Evolutionary conservation across 164 flowering plant species (phyloP), one percentile per base, ranked within the genome.

Genomic region (Liriodendron chinense): DNA sequence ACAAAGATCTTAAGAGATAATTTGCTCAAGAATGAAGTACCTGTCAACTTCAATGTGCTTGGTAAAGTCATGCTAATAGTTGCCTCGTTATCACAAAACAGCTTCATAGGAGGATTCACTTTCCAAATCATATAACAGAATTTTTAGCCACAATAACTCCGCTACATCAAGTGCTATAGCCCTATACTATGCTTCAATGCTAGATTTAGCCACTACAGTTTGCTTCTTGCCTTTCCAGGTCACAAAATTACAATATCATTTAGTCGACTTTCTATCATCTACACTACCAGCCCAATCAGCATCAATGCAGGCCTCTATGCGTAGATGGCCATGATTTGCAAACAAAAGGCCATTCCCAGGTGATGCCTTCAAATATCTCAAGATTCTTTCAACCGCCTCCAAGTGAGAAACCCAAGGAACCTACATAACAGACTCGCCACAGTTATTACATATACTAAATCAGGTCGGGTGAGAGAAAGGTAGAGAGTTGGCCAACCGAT

Each of bases 201-300:
- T 43, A 12, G 72, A 69, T 20, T 21, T 16, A 14, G 72, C 26
- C 57, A 70, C 72, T n/a, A 70, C 57, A 9, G 3, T 48, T 21
- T 70, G 72, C 9, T 70, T 70, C 43, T 70, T 70, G 20, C 72
- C n/a, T 70, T 16, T 47, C 72, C 61, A 70, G 2, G 57, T 48
- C 18, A 70, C 72, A 47, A 24, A 22, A 9, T 12, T 68, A 20
- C 47, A 68, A 20, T 24, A 68, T 5, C 70, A 8, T 23, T 48
- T 21, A 16, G 70, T 68, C 13, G 49, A 68, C 28, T 24, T 68
- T 68, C 70, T 68, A 28, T 68, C 70, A 25, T 25, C 9, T 25
- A 28, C 8, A 68, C 18, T 8, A 2, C 70, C 70, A 8, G 47
- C 70, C 57, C 72, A 70, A 70, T 70, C 72, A 18, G 61, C 57